phyloP scores from a whole-genome alignment of 768 basidiomycete species.

The Chalciporus chontae region DNA sequence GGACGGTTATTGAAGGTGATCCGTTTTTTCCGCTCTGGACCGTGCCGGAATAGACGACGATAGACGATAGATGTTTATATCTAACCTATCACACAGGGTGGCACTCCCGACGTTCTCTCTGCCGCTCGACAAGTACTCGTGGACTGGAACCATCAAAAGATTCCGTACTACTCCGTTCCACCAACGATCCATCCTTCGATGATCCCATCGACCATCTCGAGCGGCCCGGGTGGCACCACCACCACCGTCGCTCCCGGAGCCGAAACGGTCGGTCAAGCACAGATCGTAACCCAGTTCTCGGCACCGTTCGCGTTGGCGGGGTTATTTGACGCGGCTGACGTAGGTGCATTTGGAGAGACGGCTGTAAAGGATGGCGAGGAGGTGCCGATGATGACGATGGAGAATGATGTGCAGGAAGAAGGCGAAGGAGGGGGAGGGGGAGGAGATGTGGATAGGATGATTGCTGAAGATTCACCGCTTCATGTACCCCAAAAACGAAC shows the following conservation, averaged over 20 bases:
- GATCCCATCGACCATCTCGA: constrained; percentile 46
- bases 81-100: constrained; percentile 51
- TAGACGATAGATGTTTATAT: no score
- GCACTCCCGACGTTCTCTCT: constrained; percentile 82
- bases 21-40: background rate
- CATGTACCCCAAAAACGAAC: constrained; percentile 31
- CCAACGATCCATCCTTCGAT: constrained; percentile 76
- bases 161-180: constrained; percentile 82
- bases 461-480: constrained; percentile 36
- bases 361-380: constrained; percentile 33
- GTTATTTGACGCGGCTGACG: constrained; percentile 76
- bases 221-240: constrained; percentile 33
- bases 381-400: constrained; percentile 43
- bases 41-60: no score
- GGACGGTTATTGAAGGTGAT: constrained; percentile 81
- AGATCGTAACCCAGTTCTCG: constrained; percentile 67
- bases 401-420: constrained; percentile 37
- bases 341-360: constrained; percentile 63
- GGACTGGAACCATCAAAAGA: constrained; percentile 97
- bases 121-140: constrained; percentile 78
- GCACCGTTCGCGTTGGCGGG: constrained; percentile 81
- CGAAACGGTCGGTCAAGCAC: constrained; percentile 76
- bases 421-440: no score
- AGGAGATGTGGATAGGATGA: constrained; percentile 26
- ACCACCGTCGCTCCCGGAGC: constrained; percentile 61